Evolutionary conservation across 306 rosid genomes (phyloP).

Genomic region (Quercus dentata): DNA sequence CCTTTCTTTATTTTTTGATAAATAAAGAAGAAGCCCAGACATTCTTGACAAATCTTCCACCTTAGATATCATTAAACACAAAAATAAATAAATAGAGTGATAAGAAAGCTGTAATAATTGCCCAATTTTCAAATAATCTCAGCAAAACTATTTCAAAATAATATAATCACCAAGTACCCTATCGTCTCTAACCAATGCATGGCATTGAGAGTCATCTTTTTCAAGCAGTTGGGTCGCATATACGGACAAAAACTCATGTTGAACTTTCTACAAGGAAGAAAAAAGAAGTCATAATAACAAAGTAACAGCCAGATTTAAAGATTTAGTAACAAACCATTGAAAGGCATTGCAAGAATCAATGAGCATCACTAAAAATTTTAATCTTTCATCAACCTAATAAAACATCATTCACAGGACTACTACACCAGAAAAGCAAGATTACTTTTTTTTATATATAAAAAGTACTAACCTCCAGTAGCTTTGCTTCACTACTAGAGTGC

Average conservation of each 20-base stretch:
- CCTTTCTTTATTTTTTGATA: no score
- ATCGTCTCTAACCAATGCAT: slow-evolving; percentile 82
- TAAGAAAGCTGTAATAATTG: neutral
- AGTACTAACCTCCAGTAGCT: slow-evolving; percentile 23
- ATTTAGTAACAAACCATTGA: neutral
- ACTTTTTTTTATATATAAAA: neutral
- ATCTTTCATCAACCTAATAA: neutral
- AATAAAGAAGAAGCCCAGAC: neutral
- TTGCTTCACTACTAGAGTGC: slow-evolving; percentile 39
- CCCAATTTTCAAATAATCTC: neutral
- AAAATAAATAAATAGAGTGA: neutral
- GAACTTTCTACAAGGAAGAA: slow-evolving; percentile 60
- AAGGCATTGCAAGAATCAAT: neutral
- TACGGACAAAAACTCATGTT: slow-evolving; percentile 64
- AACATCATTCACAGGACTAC: neutral
- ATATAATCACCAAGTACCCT: slow-evolving; percentile 44
- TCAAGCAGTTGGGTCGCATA: slow-evolving; percentile 84
- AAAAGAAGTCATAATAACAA: neutral
- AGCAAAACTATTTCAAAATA: neutral
- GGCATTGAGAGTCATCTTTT: slow-evolving; percentile 89
- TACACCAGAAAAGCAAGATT: neutral
- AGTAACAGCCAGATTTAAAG: neutral
- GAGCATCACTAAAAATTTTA: neutral
- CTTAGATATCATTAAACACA: slow-evolving; percentile 30
- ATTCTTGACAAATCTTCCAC: slow-evolving; percentile 87